phyloP scores from a whole-genome alignment of 73 alveolate species.

The Uronychia binucleata region DNA sequence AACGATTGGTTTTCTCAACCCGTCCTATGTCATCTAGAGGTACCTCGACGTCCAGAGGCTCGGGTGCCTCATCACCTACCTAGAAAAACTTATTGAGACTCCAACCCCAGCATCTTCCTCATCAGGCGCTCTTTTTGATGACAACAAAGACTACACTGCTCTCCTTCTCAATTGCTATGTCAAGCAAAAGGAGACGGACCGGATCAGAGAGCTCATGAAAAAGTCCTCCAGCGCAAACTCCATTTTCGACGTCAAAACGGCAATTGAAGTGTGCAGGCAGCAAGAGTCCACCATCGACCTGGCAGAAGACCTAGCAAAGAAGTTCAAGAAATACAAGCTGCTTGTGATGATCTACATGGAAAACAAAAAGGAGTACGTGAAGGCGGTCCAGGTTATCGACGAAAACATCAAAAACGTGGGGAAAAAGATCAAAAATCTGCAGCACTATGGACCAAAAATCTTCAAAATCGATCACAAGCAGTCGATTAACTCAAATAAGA shows the following conservation, averaged over 20 bases:
- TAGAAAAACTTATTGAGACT: slow-evolving; percentile 70
- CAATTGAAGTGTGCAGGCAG: slow-evolving; percentile 93
- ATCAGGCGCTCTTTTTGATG: slow-evolving; percentile 17
- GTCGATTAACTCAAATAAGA: slow-evolving; percentile 3
- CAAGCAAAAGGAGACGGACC: slow-evolving; percentile 73
- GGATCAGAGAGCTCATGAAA: slow-evolving; percentile 70
- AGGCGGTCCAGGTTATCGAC: slow-evolving; percentile 75
- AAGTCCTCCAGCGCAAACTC: slow-evolving; percentile 81
- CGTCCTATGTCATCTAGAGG: slow-evolving; percentile 87
- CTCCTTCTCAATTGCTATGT: slow-evolving; percentile 90
- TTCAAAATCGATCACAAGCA: slow-evolving; percentile 2
- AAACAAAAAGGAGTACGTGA: slow-evolving; percentile 62
- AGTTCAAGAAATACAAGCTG: slow-evolving; percentile 67
- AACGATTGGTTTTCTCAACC: slow-evolving; percentile 86
- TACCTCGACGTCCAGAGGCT: slow-evolving; percentile 85
- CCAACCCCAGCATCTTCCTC: slow-evolving; percentile 36
- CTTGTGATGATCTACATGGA: slow-evolving; percentile 77
- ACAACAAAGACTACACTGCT: slow-evolving; percentile 91
- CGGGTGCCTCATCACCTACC: slow-evolving; percentile 77
- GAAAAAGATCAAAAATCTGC: slow-evolving; percentile 50
- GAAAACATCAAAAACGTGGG: slow-evolving; percentile 34
- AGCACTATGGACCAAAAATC: slow-evolving; percentile 48
- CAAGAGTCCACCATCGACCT: slow-evolving; percentile 64
- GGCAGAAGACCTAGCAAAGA: slow-evolving; percentile 76
- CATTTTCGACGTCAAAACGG: slow-evolving; percentile 92